Base-by-base conservation (phyloP, 2,329 filamentous ascomycete species). In the Scedosporium dehoogii region DNA sequence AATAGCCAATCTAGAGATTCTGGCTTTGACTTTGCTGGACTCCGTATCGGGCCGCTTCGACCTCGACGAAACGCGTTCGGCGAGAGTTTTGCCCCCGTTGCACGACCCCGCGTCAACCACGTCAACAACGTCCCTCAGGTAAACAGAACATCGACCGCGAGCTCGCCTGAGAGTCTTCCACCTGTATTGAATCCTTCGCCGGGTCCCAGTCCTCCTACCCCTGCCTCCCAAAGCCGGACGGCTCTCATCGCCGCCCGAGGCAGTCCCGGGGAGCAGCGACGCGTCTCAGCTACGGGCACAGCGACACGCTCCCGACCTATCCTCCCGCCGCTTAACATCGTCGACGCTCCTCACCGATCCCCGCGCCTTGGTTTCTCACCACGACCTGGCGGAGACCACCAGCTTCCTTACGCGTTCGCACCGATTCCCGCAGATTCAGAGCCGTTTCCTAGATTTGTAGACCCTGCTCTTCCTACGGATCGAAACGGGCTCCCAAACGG, bases 61-160 rank as follows among this genome's bases (percentile, higher is more conserved):
- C 65, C 61, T 42, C 64, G 65, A 5, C 64, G 65, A 61, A 65
- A 66, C 64, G 65, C 65, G 58, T 65, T 66, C 53, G 65, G 65
- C 27, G 59, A 64, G 33, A 42, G 25, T n/a, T 61, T 29, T 16
- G 59, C 59, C 23, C 59, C 59, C 6, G 25, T 21, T 18, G 16
- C 59, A 18, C 59, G 59, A 27, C 46, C 59, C n/a, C 23, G 7
- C n/a, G 16, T 59, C 33, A 9, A 62, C 61, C 29, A 63, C 63
- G 18, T 61, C 63, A 9, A 33, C 29, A 33, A 9, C 29, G 29
- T 33, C 29, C 21, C 63, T 48, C 57, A 60, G 63, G 18, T 63
- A 62, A 61, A 60, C 64, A 48, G 63, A 64, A 33, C 29, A 33
- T 33, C 29, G 29, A 7, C 29, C 29, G 6, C 29, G 29, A 33